Evolutionary conservation across 345 rosid genomes (phyloP), one percentile per base, ranked within the genome.

Genomic region (Draba incana): DNA sequence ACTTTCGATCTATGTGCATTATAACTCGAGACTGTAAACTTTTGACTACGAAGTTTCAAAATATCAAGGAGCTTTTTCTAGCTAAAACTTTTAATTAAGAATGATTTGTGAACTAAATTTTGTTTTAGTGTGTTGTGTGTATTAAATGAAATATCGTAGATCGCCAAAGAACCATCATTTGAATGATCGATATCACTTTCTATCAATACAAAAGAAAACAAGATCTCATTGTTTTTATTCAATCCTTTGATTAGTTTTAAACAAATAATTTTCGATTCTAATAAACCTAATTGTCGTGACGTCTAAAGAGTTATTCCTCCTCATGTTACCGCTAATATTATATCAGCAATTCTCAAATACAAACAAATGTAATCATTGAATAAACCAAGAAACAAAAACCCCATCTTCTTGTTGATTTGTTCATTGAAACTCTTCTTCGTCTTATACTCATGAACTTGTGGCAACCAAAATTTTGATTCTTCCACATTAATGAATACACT

Each of bases 381-480:
- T 11, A 27, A 66, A 49, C 54, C 27, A 41, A 42, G 57, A 65
- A 6, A 30, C 44, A 41, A 28, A 57, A 57, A 48, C 6, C 51
- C 14, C 39, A 57, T 66, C 56, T 52, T 51, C 37, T 59, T 66
- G 43, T 48, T 74, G 55, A 66, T 58, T 50, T 50, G 48, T 49
- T 66, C 56, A 35, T 30, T 52, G 71, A 52, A 74, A 58, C 72
- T 35, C 37, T 49, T 43, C 3, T 67, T 59, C 53, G 46, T 63
- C 57, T 16, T 38, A 55, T 55, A 44, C 63, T 45, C 25, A 8
- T 51, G 12, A 58, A 66, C 68, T 66, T 66, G 77, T 74, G 77
- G 77, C 57, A 66, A 59, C 44, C 10, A 66, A 66, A 2, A 35
- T 2, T 57, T 49, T 39, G 51, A 31, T 58, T 15, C 27, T 43